phyloP scores from a whole-genome alignment of 164 flowering plant genomes.

The Chloranthus sessilifolius region DNA sequence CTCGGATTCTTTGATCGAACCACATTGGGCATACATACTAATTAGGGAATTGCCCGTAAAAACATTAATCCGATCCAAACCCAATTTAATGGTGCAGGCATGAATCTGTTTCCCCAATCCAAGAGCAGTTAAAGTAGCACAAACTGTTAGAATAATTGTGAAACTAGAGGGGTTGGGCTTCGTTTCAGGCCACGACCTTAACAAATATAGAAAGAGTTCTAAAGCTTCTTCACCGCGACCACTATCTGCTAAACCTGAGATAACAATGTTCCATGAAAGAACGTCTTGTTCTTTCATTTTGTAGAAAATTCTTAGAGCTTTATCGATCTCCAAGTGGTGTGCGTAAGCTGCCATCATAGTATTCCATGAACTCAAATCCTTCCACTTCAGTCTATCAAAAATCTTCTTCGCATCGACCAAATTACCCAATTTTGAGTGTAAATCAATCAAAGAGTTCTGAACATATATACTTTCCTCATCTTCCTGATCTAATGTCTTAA shows the following conservation, averaged over 20 bases:
- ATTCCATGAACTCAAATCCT: conserved; percentile 27
- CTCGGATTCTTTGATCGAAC: conserved; percentile 5
- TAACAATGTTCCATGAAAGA: conserved; percentile 28
- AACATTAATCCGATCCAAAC: conserved; percentile 5
- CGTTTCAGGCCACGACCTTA: conserved; percentile 7
- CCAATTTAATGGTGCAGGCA: neutral
- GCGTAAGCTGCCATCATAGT: conserved; percentile 20
- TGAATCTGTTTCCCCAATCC: conserved; percentile 8
- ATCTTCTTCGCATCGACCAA: conserved; percentile 21
- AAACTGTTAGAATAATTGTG: conserved; percentile 8
- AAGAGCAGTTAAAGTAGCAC: conserved; percentile 5
- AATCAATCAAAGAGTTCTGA: conserved; percentile 22
- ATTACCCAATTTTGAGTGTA: conserved; percentile 22
- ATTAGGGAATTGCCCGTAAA: conserved; percentile 10
- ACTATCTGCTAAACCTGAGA: conserved; percentile 22
- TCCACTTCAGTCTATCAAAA: conserved; percentile 20
- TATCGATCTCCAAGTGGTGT: conserved; percentile 16
- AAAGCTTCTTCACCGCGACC: conserved; percentile 23
- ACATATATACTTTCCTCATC: conserved; percentile 10
- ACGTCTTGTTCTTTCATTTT: conserved; percentile 20
- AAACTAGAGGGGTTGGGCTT: conserved; percentile 7
- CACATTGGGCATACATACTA: conserved; percentile 8
- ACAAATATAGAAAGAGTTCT: conserved; percentile 11
- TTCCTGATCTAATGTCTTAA: conserved; percentile 17
- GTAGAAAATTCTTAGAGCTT: conserved; percentile 18